Percentiles rank a stretch among this genome's conserved stretches.
phyloP scores from a whole-genome alignment of 352 stramenopile genomes.

The Phytopythium aichiense region DNA sequence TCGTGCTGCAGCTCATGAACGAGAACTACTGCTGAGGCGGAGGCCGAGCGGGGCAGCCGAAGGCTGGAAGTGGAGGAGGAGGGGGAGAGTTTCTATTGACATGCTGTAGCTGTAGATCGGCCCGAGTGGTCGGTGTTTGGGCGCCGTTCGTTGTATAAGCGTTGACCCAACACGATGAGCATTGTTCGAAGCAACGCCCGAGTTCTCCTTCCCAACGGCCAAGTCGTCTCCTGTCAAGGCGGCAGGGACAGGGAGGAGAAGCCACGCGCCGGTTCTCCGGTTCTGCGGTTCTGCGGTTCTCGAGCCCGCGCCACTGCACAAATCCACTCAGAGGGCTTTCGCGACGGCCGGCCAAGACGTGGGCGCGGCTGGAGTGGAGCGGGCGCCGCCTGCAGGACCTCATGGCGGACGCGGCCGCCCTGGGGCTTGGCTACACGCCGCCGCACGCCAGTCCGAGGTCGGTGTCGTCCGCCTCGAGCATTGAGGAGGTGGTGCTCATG shows the following conservation, averaged over 20 bases:
- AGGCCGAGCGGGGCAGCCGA: too few species aligned
- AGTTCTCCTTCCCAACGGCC: not conserved
- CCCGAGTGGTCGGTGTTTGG: not conserved
- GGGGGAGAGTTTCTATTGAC: not conserved
- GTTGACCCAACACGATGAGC: not conserved
- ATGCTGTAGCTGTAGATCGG: not conserved
- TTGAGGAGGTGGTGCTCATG: conserved; percentile 3
- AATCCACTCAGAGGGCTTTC: too few species aligned
- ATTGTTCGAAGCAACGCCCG: too few species aligned
- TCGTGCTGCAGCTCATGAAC: conserved; percentile 81
- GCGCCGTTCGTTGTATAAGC: conserved; percentile 7
- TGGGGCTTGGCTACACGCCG: conserved; percentile 2
- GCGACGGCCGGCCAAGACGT: not conserved
- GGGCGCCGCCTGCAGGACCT: conserved; percentile 1
- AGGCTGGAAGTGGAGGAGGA: too few species aligned
- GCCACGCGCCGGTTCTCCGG: too few species aligned
- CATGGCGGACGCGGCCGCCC: conserved; percentile 1
- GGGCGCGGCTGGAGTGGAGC: not conserved
- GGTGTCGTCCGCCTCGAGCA: not conserved
- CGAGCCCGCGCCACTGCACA: not conserved
- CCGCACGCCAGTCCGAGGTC: not conserved
- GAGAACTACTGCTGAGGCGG: conserved; percentile 41
- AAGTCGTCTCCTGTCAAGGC: not conserved
- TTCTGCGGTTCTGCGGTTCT: not conserved
- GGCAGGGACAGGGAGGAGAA: not conserved